Percentiles rank a stretch among this genome's conserved stretches.
phyloP scores from a whole-genome alignment of 2,329 filamentous ascomycete genomes.

The Laburnicola sp. region DNA sequence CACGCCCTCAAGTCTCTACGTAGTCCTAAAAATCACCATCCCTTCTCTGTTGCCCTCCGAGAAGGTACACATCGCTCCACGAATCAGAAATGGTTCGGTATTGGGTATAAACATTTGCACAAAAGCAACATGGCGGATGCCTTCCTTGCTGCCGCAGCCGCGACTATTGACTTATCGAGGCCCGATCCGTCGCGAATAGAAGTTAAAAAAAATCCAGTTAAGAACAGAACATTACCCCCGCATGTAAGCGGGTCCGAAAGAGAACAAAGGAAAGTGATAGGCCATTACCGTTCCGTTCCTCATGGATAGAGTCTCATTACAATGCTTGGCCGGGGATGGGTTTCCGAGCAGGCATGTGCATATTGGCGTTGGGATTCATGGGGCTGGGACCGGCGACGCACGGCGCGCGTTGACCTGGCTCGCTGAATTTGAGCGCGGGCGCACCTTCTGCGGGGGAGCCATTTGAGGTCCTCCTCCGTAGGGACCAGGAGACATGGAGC shows the following conservation, averaged over 20 bases:
- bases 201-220: conserved; percentile 1
- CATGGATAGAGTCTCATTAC: conserved; percentile 32
- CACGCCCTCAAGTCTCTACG: neutral
- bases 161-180: neutral
- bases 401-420: conserved; percentile 36
- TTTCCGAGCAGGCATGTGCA: conserved; percentile 47
- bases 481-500: conserved; percentile 46
- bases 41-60: neutral
- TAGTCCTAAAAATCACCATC: neutral
- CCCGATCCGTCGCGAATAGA: conserved; percentile 8
- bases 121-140: neutral
- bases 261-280: conserved; percentile 10
- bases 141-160: conserved; percentile 1
- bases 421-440: conserved; percentile 45
- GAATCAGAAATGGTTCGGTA: neutral
- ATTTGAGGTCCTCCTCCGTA: conserved; percentile 43
- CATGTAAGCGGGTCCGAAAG: neutral
- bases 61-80: conserved; percentile 1
- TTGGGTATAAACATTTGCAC: conserved; percentile 7
- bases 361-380: conserved; percentile 38
- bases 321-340: conserved; percentile 53
- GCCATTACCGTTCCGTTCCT: conserved; percentile 25
- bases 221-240: neutral
- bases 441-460: conserved; percentile 37
- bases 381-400: conserved; percentile 42